Base-by-base conservation (phyloP, 2,329 filamentous ascomycete species). In the Pseudogymnoascus sp. region DNA sequence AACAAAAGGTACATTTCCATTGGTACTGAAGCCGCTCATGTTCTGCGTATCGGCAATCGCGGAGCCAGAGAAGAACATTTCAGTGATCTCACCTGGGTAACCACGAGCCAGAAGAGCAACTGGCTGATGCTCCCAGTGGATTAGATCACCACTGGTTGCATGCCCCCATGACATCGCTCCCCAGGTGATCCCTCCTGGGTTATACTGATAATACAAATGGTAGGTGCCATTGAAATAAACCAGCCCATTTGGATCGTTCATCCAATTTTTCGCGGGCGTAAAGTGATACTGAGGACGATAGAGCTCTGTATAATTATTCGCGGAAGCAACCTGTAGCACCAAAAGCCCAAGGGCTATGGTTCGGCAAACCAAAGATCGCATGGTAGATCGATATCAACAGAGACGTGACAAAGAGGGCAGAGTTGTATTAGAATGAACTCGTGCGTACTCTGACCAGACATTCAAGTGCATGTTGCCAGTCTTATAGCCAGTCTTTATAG, bases 161-260 rank as follows among this genome's bases (percentile, higher is more conserved):
- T 88, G 85, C 14, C 86, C 85, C 86, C 86, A 88, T 66, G 87
- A 84, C 68, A 85, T 80, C 63, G 85, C 83, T 0, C 84, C 83
- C 5, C 74, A 80, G 1, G 80, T 76, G 4, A 74, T 72, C 2
- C 70, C 79, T 0, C 75, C 75, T 1, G 81, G 80, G 61, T 82
- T 82, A 80, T 79, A 84, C 70, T 88, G 85, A 68, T 88, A 88
- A 73, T 88, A 88, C 0, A 87, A 68, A 68, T 88, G 84, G 72
- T 83, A 88, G 0, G 78, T 76, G 5, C 82, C 82, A 53, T 82
- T 76, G 2, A 72, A 75, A 62, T 43, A 43, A 12, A 43, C 3
- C 18, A 86, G 84, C 68, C 85, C 85, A 72, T 87, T 88, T 1
- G 85, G 84, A 66, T 88, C 85, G 65, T 86, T 86, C 76, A 81